A percentile compares a stretch with the other conserved stretches of the same genome.
These are phyloP conservation scores for Pseudoscleropodium purum DNA, from an alignment of 225 moss, liverwort and hornwort species.

Conservation along the genomic window DNA sequence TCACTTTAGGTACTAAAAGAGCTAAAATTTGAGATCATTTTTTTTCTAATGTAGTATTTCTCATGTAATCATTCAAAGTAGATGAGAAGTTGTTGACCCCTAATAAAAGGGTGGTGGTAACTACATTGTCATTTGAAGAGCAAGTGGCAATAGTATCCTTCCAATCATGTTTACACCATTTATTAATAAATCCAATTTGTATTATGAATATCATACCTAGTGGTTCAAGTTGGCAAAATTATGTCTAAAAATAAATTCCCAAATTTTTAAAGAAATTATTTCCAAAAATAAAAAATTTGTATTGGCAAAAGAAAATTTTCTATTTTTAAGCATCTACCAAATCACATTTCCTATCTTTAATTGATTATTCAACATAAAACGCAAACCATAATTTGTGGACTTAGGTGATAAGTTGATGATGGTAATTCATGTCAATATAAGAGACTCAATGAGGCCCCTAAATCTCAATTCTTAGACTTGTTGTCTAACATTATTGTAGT, in stretches of 20 bases:
- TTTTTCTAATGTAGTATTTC: accelerated
- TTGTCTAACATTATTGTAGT: neutral
- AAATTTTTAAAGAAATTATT: accelerated
- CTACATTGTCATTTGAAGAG: neutral
- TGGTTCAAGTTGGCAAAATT: accelerated
- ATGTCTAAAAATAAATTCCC: no score
- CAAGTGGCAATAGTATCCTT: accelerated
- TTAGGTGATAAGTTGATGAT: neutral
- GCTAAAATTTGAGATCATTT: neutral
- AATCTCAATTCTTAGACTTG: neutral
- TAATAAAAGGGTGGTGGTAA: neutral
- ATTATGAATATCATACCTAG: accelerated
- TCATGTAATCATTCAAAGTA: neutral
- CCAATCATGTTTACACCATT: accelerated
- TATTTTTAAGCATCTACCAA: no score
- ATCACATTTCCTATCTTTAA: neutral
- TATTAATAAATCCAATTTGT: neutral
- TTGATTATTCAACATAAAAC: neutral
- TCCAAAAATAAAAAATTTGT: no score
- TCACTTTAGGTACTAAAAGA: accelerated
- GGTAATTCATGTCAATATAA: accelerated
- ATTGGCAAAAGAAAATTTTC: no score
- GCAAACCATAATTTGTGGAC: accelerated
- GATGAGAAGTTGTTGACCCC: accelerated
- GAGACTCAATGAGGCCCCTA: accelerated